phyloP scores from a whole-genome alignment of 2,329 filamentous ascomycete species.

The Arthroderma sp. region DNA sequence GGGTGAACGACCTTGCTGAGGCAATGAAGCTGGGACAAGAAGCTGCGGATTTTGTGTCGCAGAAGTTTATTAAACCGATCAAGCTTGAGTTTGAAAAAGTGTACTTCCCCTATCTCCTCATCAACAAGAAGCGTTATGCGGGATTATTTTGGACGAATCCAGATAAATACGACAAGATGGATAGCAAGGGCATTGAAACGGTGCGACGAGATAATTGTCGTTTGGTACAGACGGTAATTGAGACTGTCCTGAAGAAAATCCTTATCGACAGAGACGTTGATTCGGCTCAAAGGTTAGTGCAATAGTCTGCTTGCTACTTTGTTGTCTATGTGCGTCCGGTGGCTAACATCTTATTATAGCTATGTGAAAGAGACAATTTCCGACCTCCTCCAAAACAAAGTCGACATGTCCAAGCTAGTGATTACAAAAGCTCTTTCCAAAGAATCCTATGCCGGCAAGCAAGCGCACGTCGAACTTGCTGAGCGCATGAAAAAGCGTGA shows the following conservation, averaged over 20 bases:
- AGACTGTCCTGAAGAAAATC: conserved; percentile 90
- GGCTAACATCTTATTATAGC: conserved; percentile 32
- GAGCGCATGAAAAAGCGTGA: conserved; percentile 96
- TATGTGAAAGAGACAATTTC: conserved; percentile 96
- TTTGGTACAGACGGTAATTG: conserved; percentile 90
- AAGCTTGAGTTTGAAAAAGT: conserved; percentile 99
- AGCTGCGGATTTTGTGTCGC: conserved; percentile 74
- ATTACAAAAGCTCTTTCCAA: conserved; percentile 97
- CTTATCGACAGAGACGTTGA: conserved; percentile 83
- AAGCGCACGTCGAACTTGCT: conserved; percentile 90
- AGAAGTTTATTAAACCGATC: conserved; percentile 90
- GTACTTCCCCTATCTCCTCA: conserved; percentile 92
- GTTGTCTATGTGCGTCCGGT: neutral
- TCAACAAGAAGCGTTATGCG: conserved; percentile 99
- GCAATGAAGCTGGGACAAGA: conserved; percentile 95
- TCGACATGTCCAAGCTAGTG: conserved; percentile 98
- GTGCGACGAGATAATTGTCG: conserved; percentile 94
- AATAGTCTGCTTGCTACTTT: neutral
- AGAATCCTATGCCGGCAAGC: conserved; percentile 75
- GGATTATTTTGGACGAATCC: conserved; percentile 95
- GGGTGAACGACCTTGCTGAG: conserved; percentile 69
- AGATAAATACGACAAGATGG: conserved; percentile 97
- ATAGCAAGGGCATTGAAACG: conserved; percentile 98
- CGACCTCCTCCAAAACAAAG: conserved; percentile 87
- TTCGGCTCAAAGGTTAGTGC: conserved; percentile 77